Evolutionary conservation across 2,329 filamentous ascomycete species (phyloP).

Genomic region (Zalaria sp.): DNA sequence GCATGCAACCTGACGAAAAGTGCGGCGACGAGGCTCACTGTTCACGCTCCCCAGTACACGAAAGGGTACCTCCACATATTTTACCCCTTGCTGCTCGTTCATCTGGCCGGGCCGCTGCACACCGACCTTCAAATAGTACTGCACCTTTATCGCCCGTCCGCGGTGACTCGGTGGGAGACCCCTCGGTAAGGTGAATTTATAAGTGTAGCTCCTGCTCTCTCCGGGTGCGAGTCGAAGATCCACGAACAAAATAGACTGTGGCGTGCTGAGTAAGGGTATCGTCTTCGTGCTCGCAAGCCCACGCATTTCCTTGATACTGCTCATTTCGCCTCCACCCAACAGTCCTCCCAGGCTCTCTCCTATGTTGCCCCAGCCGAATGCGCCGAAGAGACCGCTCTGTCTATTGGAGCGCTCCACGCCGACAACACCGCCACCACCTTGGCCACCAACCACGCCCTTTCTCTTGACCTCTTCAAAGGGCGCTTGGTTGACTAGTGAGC

Average conservation of each 20-base stretch:
- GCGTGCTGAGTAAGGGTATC: constrained; percentile 83
- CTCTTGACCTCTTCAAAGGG: constrained; percentile 94
- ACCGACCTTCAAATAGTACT: constrained; percentile 80
- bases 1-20: constrained; percentile 1
- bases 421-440: constrained; percentile 69
- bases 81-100: constrained; percentile 65
- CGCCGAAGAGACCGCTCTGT: constrained; percentile 65
- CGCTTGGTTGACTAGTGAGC: constrained; percentile 74
- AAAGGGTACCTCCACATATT: constrained; percentile 85
- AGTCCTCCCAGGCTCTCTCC: constrained; percentile 79
- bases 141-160: constrained; percentile 86
- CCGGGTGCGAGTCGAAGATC: constrained; percentile 77
- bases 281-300: constrained; percentile 73
- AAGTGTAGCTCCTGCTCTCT: constrained; percentile 77
- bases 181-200: constrained; percentile 70
- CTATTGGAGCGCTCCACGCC: constrained; percentile 63
- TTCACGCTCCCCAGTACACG: constrained; percentile 89
- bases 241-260: constrained; percentile 91
- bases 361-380: constrained; percentile 78
- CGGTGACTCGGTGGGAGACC: constrained; percentile 85
- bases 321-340: constrained; percentile 73
- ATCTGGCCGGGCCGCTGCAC: constrained; percentile 72
- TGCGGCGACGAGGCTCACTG: constrained; percentile 23
- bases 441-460: constrained; percentile 77
- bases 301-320: constrained; percentile 91